Conservation (phyloP, 306 rosid genomes). For the Quercus cerris region DNA sequence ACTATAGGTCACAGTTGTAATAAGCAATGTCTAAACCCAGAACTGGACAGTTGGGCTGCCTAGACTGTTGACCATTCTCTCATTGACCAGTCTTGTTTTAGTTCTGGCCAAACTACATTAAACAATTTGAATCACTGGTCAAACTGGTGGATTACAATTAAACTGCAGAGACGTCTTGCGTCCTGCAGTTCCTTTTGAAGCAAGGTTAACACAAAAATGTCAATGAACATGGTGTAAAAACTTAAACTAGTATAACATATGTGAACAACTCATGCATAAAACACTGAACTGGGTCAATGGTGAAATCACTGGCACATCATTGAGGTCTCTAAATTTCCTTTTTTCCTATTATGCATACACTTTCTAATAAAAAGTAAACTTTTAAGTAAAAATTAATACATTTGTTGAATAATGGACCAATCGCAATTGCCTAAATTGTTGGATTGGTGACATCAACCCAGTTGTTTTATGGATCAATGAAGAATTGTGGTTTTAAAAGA, state of each 20-base stretch:
- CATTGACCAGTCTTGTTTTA: background rate
- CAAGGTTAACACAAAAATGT: background rate
- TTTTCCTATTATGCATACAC: background rate
- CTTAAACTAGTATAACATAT: background rate
- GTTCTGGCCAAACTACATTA: background rate
- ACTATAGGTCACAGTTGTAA: background rate
- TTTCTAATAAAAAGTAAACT: background rate
- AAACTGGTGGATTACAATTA: background rate
- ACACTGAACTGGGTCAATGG: background rate
- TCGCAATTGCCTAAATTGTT: background rate
- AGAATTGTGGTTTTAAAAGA: too few species aligned
- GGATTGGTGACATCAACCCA: background rate
- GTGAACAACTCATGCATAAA: background rate
- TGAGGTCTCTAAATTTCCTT: background rate
- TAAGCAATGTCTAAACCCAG: background rate
- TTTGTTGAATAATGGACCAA: background rate
- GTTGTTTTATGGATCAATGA: background rate
- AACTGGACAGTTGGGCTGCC: background rate
- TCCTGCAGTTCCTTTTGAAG: background rate
- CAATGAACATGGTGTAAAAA: background rate
- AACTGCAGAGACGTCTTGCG: background rate
- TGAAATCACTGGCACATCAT: background rate
- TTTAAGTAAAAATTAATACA: background rate
- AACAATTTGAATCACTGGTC: background rate
- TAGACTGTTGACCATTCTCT: background rate